phyloP scores from a whole-genome alignment of 2,329 filamentous ascomycete species.

The Xylariaceae sp. region DNA sequence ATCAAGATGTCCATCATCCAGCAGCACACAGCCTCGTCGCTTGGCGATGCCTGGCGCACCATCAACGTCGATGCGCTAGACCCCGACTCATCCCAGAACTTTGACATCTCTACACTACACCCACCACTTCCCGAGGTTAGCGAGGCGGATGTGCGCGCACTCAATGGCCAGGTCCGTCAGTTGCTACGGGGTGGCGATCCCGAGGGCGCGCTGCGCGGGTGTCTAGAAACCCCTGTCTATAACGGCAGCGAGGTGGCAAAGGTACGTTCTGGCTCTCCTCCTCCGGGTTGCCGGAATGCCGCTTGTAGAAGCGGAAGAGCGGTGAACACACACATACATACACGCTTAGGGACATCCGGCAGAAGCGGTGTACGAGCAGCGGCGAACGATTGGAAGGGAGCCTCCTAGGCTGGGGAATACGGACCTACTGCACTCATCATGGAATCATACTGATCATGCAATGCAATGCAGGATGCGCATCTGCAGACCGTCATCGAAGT shows the following conservation, averaged over 20 bases:
- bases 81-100: slow-evolving; percentile 86
- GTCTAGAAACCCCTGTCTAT: slow-evolving; percentile 80
- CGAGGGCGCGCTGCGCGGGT: slow-evolving; percentile 78
- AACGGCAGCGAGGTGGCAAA: slow-evolving; percentile 54
- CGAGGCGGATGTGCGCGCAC: slow-evolving; percentile 71
- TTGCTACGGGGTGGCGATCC: slow-evolving; percentile 79
- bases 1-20: slow-evolving; percentile 61
- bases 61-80: slow-evolving; percentile 92
- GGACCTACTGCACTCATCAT: slow-evolving; percentile 17
- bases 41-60: slow-evolving; percentile 69
- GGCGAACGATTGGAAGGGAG: slow-evolving; percentile 7
- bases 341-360: slow-evolving; percentile 4
- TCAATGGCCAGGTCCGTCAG: slow-evolving; percentile 79
- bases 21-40: slow-evolving; percentile 55
- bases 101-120: slow-evolving; percentile 78
- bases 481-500: slow-evolving; percentile 87
- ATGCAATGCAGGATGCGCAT: slow-evolving; percentile 64
- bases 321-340: slow-evolving; percentile 8
- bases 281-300: slow-evolving; percentile 6
- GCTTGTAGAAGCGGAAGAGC: slow-evolving; percentile 9
- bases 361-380: slow-evolving; percentile 12
- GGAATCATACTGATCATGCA: slow-evolving; percentile 12
- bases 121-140: slow-evolving; percentile 69
- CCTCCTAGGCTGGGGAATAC: slow-evolving; percentile 5
- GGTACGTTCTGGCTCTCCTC: slow-evolving; percentile 35